Evolutionary conservation across 805 yeast genomes (phyloP).

Genomic region (Jamesozyma jinghongensis): DNA sequence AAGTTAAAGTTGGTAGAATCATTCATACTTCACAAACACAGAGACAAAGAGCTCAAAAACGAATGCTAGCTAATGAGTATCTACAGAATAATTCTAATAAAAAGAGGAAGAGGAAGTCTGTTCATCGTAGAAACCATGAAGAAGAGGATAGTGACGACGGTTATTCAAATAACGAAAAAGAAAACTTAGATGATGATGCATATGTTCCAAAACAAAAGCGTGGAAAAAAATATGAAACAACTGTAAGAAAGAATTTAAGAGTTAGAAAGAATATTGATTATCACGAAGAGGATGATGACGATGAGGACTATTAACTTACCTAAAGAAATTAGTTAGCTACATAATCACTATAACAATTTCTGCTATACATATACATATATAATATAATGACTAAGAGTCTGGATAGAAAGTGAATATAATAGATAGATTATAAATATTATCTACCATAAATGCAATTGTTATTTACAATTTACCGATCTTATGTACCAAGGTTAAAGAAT

Average conservation of each 20-base stretch:
- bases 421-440: neutral
- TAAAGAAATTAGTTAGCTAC: too few species aligned
- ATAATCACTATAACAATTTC: too few species aligned
- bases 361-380: neutral
- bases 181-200: slow-evolving; percentile 15
- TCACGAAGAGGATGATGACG: slow-evolving; percentile 29
- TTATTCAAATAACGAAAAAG: slow-evolving; percentile 12
- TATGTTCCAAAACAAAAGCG: slow-evolving; percentile 13
- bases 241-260: slow-evolving; percentile 34
- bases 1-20: slow-evolving; percentile 27
- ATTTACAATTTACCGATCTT: neutral
- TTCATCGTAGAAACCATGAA: slow-evolving; percentile 5
- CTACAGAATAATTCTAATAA: slow-evolving; percentile 7
- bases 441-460: neutral
- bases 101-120: slow-evolving; percentile 3
- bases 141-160: slow-evolving; percentile 14
- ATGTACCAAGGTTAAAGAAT: slow-evolving; percentile 38
- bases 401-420: neutral
- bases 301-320: slow-evolving; percentile 12
- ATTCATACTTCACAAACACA: slow-evolving; percentile 24
- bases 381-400: neutral
- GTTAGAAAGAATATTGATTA: slow-evolving; percentile 30
- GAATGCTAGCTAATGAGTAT: slow-evolving; percentile 20
- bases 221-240: slow-evolving; percentile 4
- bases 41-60: slow-evolving; percentile 25